A percentile compares a stretch with the other conserved stretches of the same genome.
These are phyloP conservation scores for Naganishia sp. DNA, from an alignment of 1,284 basidiomycete species.

Conservation along the genomic window DNA sequence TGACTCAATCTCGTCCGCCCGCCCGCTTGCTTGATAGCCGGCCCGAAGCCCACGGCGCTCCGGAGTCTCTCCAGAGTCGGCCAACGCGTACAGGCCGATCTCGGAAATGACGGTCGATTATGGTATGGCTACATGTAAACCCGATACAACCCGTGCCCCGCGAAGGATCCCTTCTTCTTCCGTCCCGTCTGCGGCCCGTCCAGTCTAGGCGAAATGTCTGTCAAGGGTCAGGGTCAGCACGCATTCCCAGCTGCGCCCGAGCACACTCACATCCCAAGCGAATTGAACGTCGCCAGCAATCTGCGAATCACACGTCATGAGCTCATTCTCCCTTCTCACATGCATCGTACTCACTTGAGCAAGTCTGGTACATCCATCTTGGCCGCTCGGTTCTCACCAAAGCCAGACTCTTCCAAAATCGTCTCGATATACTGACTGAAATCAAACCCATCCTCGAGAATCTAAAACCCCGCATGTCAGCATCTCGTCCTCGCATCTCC, in stretches of 20 bases:
- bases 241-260: neutral
- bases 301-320: slow-evolving; percentile 29
- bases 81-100: neutral
- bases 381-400: slow-evolving; percentile 69
- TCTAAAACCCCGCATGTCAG: slow-evolving; percentile 55
- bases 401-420: slow-evolving; percentile 68
- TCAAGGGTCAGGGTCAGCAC: neutral
- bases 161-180: neutral
- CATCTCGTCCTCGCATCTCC: neutral
- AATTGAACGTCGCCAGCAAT: slow-evolving; percentile 47
- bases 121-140: neutral
- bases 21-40: neutral
- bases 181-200: neutral
- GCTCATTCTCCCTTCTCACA: neutral
- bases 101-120: neutral
- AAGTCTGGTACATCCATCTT: slow-evolving; percentile 85
- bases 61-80: no score
- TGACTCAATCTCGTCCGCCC: neutral
- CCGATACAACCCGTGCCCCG: slow-evolving; percentile 11
- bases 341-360: slow-evolving; percentile 62
- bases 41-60: no score
- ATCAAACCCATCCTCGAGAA: slow-evolving; percentile 68
- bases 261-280: slow-evolving; percentile 45
- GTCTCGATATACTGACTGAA: slow-evolving; percentile 75
- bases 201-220: slow-evolving; percentile 18